Evolutionary conservation across 2,329 filamentous ascomycete genomes (phyloP).

Genomic region (Sphaerulina musiva): DNA sequence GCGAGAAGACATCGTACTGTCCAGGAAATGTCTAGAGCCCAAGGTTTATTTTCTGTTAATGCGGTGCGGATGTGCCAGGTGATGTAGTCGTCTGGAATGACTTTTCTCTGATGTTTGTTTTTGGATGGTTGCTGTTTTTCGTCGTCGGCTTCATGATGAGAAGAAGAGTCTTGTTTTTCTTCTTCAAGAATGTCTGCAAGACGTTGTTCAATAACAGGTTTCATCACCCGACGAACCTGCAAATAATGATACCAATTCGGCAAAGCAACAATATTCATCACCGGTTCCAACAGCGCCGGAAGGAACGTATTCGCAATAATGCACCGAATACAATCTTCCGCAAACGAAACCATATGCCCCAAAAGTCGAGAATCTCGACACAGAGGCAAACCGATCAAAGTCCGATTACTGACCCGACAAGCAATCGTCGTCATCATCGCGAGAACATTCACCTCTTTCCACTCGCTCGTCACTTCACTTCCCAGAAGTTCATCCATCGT

Average conservation of each 20-base stretch:
- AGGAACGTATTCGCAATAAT: conserved; percentile 44
- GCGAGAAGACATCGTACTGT: conserved; percentile 50
- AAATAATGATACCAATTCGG: conserved; percentile 46
- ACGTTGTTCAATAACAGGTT: conserved; percentile 48
- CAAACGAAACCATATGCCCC: conserved; percentile 45
- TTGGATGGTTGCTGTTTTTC: conserved; percentile 38
- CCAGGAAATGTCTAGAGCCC: conserved; percentile 44
- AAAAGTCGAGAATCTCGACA: conserved; percentile 45
- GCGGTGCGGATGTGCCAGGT: conserved; percentile 53
- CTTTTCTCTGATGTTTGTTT: conserved; percentile 30
- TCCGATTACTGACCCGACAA: conserved; percentile 39
- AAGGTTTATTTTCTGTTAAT: conserved; percentile 37
- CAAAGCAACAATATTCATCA: conserved; percentile 41
- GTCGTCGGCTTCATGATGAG: conserved; percentile 10
- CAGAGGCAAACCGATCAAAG: conserved; percentile 41
- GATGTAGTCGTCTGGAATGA: conserved; percentile 51
- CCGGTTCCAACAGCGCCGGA: conserved; percentile 44
- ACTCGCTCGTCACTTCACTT: conserved; percentile 32
- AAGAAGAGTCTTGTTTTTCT: conserved; percentile 14
- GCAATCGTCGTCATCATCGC: conserved; percentile 35
- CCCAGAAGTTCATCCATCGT: conserved; percentile 36
- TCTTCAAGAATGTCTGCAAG: conserved; percentile 41
- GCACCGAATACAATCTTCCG: conserved; percentile 41
- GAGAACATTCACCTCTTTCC: conserved; percentile 34
- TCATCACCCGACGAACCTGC: conserved; percentile 37